A percentile compares a stretch with the other conserved stretches of the same genome.
Evolutionary conservation across 225 moss, liverwort and hornwort genomes (phyloP).

Genomic region (Pseudisothecium myosuroides): DNA sequence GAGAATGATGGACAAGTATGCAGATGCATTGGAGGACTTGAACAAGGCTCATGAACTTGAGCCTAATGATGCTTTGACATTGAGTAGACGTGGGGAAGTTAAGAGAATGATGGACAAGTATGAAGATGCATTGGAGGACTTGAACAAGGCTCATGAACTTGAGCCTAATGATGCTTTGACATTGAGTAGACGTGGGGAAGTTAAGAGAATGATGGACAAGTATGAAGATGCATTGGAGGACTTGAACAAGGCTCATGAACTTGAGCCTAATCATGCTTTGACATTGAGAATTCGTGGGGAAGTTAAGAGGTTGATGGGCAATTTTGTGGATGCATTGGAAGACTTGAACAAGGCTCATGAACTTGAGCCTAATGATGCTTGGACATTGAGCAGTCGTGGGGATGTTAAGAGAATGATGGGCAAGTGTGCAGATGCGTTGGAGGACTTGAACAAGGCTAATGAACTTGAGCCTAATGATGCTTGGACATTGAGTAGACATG

Average conservation of each 20-base stretch:
- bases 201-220: not conserved
- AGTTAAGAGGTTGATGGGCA: not conserved
- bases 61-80: not conserved
- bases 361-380: not conserved
- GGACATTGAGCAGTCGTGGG: fast-evolving
- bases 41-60: not conserved
- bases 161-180: not conserved
- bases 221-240: not conserved
- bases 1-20: too few species aligned
- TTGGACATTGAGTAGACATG: fast-evolving
- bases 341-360: not conserved
- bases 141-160: too few species aligned
- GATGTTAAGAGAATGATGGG: too few species aligned
- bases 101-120: not conserved
- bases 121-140: not conserved
- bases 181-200: not conserved
- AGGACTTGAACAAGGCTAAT: too few species aligned
- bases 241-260: too few species aligned
- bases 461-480: too few species aligned
- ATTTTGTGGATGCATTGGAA: not conserved
- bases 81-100: not conserved
- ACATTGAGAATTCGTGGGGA: too few species aligned
- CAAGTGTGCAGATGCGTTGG: too few species aligned
- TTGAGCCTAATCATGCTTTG: too few species aligned
- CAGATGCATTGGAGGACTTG: too few species aligned